Percentiles rank a stretch among this genome's conserved stretches.
Conservation (phyloP, 768 basidiomycete genomes). For the Amanita pallidorosea region DNA sequence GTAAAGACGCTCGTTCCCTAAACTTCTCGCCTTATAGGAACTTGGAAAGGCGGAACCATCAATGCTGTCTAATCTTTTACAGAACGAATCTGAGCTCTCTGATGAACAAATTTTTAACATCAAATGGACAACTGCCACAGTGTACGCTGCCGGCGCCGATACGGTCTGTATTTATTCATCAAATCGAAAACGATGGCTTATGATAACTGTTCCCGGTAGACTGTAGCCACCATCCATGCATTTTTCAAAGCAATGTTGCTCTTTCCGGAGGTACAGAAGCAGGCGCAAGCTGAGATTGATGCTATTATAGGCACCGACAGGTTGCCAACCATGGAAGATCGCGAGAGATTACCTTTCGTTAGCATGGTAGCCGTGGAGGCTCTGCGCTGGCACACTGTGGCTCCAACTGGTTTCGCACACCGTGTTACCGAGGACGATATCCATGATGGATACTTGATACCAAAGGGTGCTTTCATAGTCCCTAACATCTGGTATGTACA, state of each 20-base stretch:
- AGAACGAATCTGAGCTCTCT: conserved; percentile 14
- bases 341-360: conserved; percentile 28
- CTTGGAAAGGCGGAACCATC: conserved; percentile 22
- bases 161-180: conserved; percentile 3
- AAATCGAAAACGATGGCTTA: not conserved
- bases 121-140: conserved; percentile 34
- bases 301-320: conserved; percentile 26
- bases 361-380: conserved; percentile 28
- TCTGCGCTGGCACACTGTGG: conserved; percentile 22
- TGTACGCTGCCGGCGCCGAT: conserved; percentile 40
- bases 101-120: conserved; percentile 24
- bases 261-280: conserved; percentile 25
- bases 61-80: conserved; percentile 22
- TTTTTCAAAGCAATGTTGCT: conserved; percentile 30
- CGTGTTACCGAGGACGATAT: conserved; percentile 30
- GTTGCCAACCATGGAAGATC: conserved; percentile 28
- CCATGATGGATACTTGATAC: conserved; percentile 33
- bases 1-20: not conserved
- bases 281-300: conserved; percentile 33
- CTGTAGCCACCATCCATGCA: conserved; percentile 24
- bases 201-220: conserved; percentile 15
- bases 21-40: conserved; percentile 9
- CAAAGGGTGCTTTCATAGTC: conserved; percentile 27
- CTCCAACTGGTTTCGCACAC: conserved; percentile 25
- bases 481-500: conserved; percentile 22